Evolutionary conservation across 176 grass and related monocot species (phyloP).

Genomic region (Aechmea fasciata): DNA sequence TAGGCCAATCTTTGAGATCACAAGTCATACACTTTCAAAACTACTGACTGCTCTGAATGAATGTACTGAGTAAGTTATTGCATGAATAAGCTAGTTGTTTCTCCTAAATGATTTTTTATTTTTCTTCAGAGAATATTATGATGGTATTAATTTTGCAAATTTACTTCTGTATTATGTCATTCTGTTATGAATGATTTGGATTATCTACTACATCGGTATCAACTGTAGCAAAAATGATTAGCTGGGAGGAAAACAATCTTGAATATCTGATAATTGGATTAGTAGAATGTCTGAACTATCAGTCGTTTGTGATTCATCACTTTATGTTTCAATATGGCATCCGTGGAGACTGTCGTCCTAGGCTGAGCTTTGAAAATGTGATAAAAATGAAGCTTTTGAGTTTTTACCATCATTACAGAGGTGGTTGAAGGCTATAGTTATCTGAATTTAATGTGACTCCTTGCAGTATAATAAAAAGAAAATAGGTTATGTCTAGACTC

Average conservation of each 20-base stretch:
- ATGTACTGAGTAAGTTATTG: constrained; percentile 81
- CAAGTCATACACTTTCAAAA: constrained; percentile 90
- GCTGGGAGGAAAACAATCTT: too few relatives aligned
- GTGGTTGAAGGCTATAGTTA: too few relatives aligned
- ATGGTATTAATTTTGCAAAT: not conserved
- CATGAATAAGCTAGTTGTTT: not conserved
- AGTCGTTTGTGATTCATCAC: not conserved
- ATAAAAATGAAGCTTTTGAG: too few relatives aligned
- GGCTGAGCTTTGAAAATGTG: too few relatives aligned
- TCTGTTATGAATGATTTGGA: not conserved
- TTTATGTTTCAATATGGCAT: too few relatives aligned
- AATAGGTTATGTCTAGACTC: too few relatives aligned
- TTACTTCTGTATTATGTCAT: not conserved
- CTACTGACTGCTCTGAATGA: constrained; percentile 97
- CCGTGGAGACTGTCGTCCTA: too few relatives aligned
- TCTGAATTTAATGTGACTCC: too few relatives aligned
- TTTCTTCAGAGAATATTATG: not conserved
- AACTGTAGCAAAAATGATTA: not conserved
- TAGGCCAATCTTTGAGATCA: constrained; percentile 83
- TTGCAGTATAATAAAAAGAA: too few relatives aligned
- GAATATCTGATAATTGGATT: too few relatives aligned
- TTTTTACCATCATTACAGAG: too few relatives aligned
- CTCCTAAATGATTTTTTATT: not conserved
- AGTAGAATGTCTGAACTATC: not conserved
- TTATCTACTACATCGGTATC: not conserved